Evolutionary conservation across 371 early-diverging fungal species (phyloP).

Genomic region (Mortierella sp.): DNA sequence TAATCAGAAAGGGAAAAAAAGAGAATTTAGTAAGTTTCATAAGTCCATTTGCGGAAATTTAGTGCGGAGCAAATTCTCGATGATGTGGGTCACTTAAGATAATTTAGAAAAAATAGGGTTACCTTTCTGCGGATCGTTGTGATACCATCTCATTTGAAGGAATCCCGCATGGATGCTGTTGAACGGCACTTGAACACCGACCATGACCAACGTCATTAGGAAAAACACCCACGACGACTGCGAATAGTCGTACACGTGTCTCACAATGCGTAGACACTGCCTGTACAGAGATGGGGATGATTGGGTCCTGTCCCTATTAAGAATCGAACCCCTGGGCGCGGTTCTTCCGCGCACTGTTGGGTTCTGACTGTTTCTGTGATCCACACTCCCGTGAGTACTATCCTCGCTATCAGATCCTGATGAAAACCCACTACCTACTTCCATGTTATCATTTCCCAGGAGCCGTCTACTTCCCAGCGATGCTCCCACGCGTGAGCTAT

Average conservation of each 20-base stretch:
- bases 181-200: conserved; percentile 69
- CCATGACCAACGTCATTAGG: conserved; percentile 28
- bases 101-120: neutral
- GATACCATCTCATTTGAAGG: conserved; percentile 73
- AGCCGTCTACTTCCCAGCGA: neutral
- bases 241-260: conserved; percentile 19
- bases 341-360: neutral
- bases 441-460: neutral
- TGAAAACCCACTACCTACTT: neutral
- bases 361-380: neutral
- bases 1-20: neutral
- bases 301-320: neutral
- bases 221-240: conserved; percentile 45
- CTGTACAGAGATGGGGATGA: neutral
- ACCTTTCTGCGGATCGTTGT: conserved; percentile 64
- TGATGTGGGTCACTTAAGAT: neutral
- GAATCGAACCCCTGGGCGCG: neutral
- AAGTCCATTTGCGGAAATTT: neutral
- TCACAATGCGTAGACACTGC: conserved; percentile 11
- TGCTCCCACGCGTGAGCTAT: neutral
- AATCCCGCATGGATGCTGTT: conserved; percentile 75
- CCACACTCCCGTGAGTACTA: neutral
- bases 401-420: conserved; percentile 6
- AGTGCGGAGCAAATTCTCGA: neutral
- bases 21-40: neutral